These are phyloP conservation scores for Apophysomyces variabilis DNA, from an alignment of 371 early-diverging fungal species.

Conservation along the genomic window DNA sequence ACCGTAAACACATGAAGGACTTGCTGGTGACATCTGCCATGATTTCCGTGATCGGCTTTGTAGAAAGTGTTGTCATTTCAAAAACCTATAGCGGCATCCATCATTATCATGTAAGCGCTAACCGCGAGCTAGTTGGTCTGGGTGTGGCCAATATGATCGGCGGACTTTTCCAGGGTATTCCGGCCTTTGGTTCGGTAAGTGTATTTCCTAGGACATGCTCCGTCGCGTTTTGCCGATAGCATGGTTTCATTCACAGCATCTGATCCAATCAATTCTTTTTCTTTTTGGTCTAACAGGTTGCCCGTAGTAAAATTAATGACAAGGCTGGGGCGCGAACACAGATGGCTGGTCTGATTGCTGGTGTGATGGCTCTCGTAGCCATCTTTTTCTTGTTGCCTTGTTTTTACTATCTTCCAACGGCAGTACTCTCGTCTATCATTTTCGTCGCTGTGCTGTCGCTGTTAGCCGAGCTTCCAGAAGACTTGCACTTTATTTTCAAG, in stretches of 20 bases:
- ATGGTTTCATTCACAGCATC: neutral
- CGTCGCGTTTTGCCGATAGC: slow-evolving; percentile 56
- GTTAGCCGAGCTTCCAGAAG: slow-evolving; percentile 79
- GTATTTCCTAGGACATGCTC: slow-evolving; percentile 29
- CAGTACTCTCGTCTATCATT: slow-evolving; percentile 86
- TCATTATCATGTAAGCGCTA: slow-evolving; percentile 88
- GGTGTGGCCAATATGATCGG: slow-evolving; percentile 85
- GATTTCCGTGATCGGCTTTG: slow-evolving; percentile 93
- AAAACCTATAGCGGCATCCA: slow-evolving; percentile 88
- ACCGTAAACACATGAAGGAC: slow-evolving; percentile 65
- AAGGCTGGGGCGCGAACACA: slow-evolving; percentile 90
- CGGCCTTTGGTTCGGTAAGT: slow-evolving; percentile 85
- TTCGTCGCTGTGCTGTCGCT: slow-evolving; percentile 85
- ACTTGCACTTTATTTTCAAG: slow-evolving; percentile 79
- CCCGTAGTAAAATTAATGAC: slow-evolving; percentile 90
- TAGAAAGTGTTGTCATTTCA: slow-evolving; percentile 91
- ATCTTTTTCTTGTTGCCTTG: slow-evolving; percentile 78
- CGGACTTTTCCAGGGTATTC: slow-evolving; percentile 82
- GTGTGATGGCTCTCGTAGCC: slow-evolving; percentile 73
- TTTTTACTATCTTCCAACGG: slow-evolving; percentile 87
- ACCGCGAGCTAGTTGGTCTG: slow-evolving; percentile 93
- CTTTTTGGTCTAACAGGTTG: slow-evolving; percentile 47
- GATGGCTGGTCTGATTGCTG: slow-evolving; percentile 81
- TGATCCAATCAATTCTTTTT: neutral
- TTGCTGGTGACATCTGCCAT: slow-evolving; percentile 64